Conservation (phyloP, 495 filamentous ascomycete species). For the Talaromyces nanjingensis region DNA sequence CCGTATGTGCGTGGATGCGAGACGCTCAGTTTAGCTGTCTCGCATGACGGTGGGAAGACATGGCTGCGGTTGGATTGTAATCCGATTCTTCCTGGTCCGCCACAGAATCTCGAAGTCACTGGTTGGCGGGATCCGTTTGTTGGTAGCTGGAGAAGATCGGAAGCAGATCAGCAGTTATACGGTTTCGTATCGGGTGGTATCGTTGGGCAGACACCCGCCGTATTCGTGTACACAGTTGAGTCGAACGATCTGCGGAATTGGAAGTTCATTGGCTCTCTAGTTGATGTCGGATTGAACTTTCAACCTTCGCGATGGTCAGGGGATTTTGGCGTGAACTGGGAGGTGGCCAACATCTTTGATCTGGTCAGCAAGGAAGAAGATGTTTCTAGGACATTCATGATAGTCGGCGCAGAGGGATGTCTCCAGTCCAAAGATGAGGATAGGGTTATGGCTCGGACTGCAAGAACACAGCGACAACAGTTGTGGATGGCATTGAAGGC, state of each 20-base stretch:
- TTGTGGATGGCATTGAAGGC: background rate
- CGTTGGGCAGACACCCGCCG: slow-evolving; percentile 34
- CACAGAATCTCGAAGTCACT: slow-evolving; percentile 39
- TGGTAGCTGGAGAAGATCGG: slow-evolving; percentile 23
- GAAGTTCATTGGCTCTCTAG: slow-evolving; percentile 43
- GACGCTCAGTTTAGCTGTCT: slow-evolving; percentile 41
- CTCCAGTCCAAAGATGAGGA: background rate
- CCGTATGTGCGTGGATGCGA: slow-evolving; percentile 44
- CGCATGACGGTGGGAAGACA: slow-evolving; percentile 40
- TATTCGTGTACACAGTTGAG: slow-evolving; percentile 46
- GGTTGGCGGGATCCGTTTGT: slow-evolving; percentile 50
- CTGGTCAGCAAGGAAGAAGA: background rate
- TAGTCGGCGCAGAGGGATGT: background rate
- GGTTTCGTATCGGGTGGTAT: slow-evolving; percentile 49
- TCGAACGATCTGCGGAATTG: slow-evolving; percentile 40
- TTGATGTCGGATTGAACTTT: slow-evolving; percentile 36
- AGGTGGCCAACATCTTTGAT: background rate
- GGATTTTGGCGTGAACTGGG: slow-evolving; percentile 25
- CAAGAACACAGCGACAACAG: background rate
- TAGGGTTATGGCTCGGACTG: background rate
- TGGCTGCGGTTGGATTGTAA: slow-evolving; percentile 44
- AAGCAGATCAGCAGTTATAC: slow-evolving; percentile 31
- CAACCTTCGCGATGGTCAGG: slow-evolving; percentile 39
- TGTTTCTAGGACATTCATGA: background rate
- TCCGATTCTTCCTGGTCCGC: slow-evolving; percentile 39